A percentile compares a stretch with the other conserved stretches of the same genome.
These are phyloP conservation scores for Ascochyta rabiei DNA, from an alignment of 2,329 filamentous ascomycete species.

Conservation along the genomic window DNA sequence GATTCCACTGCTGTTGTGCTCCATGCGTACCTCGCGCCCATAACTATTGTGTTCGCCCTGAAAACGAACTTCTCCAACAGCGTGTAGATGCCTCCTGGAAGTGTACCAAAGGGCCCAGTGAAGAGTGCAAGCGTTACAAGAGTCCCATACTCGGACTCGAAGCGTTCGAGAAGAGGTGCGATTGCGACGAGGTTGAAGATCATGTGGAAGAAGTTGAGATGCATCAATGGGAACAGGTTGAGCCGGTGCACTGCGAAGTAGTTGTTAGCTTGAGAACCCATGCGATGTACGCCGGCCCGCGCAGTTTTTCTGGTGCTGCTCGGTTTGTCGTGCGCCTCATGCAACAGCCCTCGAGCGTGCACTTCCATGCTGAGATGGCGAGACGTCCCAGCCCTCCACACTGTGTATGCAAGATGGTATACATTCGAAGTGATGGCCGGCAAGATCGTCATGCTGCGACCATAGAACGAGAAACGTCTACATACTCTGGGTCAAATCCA, in stretches of 20 bases:
- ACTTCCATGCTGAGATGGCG: not conserved
- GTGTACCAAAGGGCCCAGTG: slow-evolving; percentile 68
- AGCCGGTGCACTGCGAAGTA: slow-evolving; percentile 76
- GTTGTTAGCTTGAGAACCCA: slow-evolving; percentile 17
- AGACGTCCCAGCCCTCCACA: not conserved
- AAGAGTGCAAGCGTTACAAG: slow-evolving; percentile 86
- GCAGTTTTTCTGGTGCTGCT: not conserved
- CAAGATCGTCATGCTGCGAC: not conserved
- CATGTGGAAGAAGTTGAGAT: slow-evolving; percentile 79
- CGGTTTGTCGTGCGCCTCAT: not conserved
- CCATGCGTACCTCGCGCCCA: slow-evolving; percentile 76
- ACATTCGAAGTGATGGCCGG: not conserved
- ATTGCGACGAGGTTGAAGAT: slow-evolving; percentile 80
- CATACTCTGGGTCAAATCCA: slow-evolving; percentile 74
- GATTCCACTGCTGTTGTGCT: not conserved
- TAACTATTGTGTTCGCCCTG: slow-evolving; percentile 71
- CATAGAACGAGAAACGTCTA: slow-evolving; percentile 22
- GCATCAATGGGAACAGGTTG: slow-evolving; percentile 90
- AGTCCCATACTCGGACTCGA: slow-evolving; percentile 91
- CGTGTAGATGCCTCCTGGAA: slow-evolving; percentile 83
- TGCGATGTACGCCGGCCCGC: not conserved
- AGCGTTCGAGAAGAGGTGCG: slow-evolving; percentile 88
- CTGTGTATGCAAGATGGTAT: not conserved
- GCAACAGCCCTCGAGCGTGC: slow-evolving; percentile 1
- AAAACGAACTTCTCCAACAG: slow-evolving; percentile 77